Evolutionary conservation across 768 basidiomycete genomes (phyloP).

Genomic region (Tricholoma sp.): DNA sequence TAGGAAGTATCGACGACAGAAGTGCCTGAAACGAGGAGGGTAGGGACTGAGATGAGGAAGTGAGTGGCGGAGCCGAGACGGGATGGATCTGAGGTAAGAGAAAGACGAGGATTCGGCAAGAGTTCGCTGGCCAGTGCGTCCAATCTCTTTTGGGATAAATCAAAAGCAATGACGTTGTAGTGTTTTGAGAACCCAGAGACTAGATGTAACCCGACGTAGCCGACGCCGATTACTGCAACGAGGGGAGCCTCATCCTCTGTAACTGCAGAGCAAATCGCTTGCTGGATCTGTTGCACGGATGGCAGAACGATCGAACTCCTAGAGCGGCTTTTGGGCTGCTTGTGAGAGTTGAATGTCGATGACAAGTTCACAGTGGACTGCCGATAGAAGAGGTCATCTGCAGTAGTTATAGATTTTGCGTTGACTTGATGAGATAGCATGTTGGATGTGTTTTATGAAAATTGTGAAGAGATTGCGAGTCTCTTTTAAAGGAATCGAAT

Average conservation of each 20-base stretch:
- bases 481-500: not conserved
- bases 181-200: too few species aligned
- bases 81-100: not conserved
- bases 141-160: not conserved
- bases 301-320: not conserved
- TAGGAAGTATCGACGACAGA: too few species aligned
- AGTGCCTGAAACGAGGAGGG: too few species aligned
- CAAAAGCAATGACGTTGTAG: too few species aligned
- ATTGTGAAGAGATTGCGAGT: not conserved
- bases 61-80: not conserved
- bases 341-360: not conserved
- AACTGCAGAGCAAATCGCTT: not conserved
- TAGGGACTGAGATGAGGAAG: too few species aligned
- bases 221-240: too few species aligned
- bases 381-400: not conserved
- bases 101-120: not conserved
- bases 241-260: too few species aligned
- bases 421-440: not conserved
- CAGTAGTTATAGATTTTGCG: not conserved
- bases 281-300: not conserved
- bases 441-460: not conserved
- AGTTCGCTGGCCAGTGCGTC: not conserved
- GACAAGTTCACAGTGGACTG: not conserved
- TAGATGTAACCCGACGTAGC: too few species aligned
- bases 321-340: not conserved